These are phyloP conservation scores for Phialocephala subalpina DNA, from an alignment of 2,329 filamentous ascomycete genomes.

Conservation along the genomic window DNA sequence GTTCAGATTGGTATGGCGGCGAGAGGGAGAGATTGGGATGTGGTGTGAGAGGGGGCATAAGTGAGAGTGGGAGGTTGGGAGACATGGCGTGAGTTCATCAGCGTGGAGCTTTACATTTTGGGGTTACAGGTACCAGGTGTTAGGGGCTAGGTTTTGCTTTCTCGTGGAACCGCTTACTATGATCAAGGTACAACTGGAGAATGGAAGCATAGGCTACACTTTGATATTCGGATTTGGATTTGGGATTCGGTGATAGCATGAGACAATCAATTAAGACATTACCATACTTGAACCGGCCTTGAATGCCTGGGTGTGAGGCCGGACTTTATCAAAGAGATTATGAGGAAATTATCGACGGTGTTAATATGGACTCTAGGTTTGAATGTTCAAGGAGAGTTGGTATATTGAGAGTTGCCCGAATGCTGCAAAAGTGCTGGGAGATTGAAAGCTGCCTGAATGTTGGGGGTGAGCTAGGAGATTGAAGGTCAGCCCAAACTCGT, in stretches of 20 bases:
- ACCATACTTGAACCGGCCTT: neutral
- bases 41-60: neutral
- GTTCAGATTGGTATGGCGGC: neutral
- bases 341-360: neutral
- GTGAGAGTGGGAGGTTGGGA: neutral
- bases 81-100: neutral
- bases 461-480: neutral
- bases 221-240: slow-evolving; percentile 6
- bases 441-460: neutral
- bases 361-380: neutral
- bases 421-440: neutral
- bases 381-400: neutral
- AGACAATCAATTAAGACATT: neutral
- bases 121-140: neutral
- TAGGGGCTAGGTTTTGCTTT: neutral
- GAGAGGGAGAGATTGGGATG: neutral
- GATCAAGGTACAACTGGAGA: slow-evolving; percentile 1
- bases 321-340: neutral
- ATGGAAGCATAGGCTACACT: slow-evolving; percentile 3
- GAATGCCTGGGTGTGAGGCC: neutral
- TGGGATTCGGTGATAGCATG: neutral
- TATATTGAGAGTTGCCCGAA: neutral
- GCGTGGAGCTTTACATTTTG: slow-evolving; percentile 2
- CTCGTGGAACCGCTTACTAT: neutral
- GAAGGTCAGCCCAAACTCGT: neutral